Evolutionary conservation across 495 filamentous ascomycete species (phyloP), one percentile per base, ranked within the genome.

Genomic region (Xylaria telfairii): DNA sequence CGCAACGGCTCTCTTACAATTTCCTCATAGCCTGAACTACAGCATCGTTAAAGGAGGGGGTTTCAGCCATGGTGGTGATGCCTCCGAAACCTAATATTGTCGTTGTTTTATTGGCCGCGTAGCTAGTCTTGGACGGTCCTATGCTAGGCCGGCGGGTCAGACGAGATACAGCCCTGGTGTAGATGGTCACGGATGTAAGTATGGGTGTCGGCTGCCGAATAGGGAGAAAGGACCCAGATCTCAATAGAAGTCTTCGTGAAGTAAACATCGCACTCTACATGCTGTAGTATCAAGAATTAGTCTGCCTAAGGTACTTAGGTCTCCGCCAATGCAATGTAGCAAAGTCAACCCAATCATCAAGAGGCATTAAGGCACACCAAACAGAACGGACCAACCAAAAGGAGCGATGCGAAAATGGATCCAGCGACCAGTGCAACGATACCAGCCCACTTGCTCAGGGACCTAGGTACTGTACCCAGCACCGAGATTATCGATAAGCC

Each of bases 11-110:
- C 47, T 85, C 92, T 77, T 83, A 97, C 94, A 98, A 84, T 73
- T 88, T 90, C 73, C 88, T 86, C 90, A 99, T 92, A 3, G 94
- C 89, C 78, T 83, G 86, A 57, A 98, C 91, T 46, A 97, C 94
- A 17, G 87, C 90, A 78, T 87, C 84, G 1, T 93, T 93, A 73
- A 97, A 95, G 1, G 89, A 89, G 47, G 82, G 34, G n/a, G 61
- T 30, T 4, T 37, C 51, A 28, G 47, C 6, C 34, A 67, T 63
- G 30, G 67, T 69, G 24, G 44, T 19, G 1, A 69, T 53, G 57
- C 34, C 6, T 34, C 34, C 17, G 32, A 42, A 49, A 46, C 59
- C 57, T 5, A 62, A 32, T 28, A 28, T 26, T 8, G 30, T 42
- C 15, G 41, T 67, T 34, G 12, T 56, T n/a, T 34, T 15, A 37